Conservation (phyloP, 2,329 filamentous ascomycete species). For the Fusarium sacchari region DNA sequence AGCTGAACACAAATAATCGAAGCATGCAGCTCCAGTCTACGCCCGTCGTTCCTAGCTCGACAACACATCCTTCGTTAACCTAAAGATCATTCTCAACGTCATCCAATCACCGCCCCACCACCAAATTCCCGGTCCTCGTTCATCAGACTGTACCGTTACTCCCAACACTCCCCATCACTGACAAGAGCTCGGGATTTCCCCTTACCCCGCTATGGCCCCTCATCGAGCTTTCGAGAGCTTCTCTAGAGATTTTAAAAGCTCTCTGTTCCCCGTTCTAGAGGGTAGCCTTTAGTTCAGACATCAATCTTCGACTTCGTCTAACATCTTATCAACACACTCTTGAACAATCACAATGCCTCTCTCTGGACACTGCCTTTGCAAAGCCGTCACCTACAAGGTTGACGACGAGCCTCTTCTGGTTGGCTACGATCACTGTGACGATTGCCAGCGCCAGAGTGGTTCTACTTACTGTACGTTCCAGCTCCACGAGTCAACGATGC, state of each 20-base stretch:
- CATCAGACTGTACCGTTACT: slow-evolving; percentile 22
- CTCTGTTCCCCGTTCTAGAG: neutral
- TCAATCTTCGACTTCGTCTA: slow-evolving; percentile 7
- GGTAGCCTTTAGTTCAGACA: neutral
- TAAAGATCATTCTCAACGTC: slow-evolving; percentile 41
- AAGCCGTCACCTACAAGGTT: slow-evolving; percentile 74
- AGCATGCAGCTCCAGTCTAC: slow-evolving; percentile 17
- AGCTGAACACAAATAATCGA: slow-evolving; percentile 22
- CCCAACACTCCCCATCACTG: slow-evolving; percentile 24
- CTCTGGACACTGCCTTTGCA: slow-evolving; percentile 76
- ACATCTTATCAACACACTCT: neutral
- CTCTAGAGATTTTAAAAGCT: slow-evolving; percentile 21
- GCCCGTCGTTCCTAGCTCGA: slow-evolving; percentile 24
- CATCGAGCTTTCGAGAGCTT: slow-evolving; percentile 38
- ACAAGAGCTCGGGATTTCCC: slow-evolving; percentile 31
- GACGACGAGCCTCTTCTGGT: slow-evolving; percentile 64
- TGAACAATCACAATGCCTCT: slow-evolving; percentile 65
- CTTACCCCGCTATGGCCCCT: slow-evolving; percentile 44
- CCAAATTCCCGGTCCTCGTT: slow-evolving; percentile 28
- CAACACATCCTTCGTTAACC: slow-evolving; percentile 9
- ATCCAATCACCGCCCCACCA: slow-evolving; percentile 45
- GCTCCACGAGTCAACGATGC: neutral
- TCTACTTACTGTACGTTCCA: slow-evolving; percentile 71
- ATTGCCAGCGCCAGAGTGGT: slow-evolving; percentile 76
- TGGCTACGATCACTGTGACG: slow-evolving; percentile 77